Evolutionary conservation across 176 grass and related monocot genomes (phyloP).

Genomic region (Thalia dealbata): DNA sequence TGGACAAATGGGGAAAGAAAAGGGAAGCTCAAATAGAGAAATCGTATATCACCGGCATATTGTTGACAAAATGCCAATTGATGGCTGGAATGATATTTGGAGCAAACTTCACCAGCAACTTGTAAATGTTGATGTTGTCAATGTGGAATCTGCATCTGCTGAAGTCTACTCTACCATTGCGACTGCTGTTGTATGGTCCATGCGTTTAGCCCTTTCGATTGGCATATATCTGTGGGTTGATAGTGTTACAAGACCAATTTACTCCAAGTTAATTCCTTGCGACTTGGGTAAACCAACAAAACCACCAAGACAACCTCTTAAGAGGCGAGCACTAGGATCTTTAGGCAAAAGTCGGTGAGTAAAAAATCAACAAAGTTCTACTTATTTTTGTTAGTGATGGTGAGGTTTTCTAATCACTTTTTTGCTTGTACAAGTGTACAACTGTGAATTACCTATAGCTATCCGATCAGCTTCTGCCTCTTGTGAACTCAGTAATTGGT

Average conservation of each 20-base stretch:
- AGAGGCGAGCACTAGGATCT: slow-evolving; percentile 14
- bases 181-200: slow-evolving; percentile 26
- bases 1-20: slow-evolving; percentile 15
- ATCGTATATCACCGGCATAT: slow-evolving; percentile 28
- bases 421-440: background rate
- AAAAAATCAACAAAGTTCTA: background rate
- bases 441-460: background rate
- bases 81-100: slow-evolving; percentile 28
- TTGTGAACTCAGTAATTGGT: too few relatives aligned
- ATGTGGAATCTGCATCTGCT: slow-evolving; percentile 30
- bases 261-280: slow-evolving; percentile 29
- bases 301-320: slow-evolving; percentile 14
- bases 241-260: slow-evolving; percentile 25
- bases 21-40: slow-evolving; percentile 14
- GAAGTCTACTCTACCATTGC: slow-evolving; percentile 31
- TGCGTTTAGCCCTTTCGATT: slow-evolving; percentile 27
- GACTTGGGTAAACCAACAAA: slow-evolving; percentile 16
- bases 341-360: slow-evolving; percentile 26
- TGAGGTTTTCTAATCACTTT: background rate
- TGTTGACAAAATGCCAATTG: slow-evolving; percentile 28
- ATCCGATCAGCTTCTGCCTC: background rate
- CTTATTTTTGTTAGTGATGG: background rate
- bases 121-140: slow-evolving; percentile 29
- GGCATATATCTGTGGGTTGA: slow-evolving; percentile 21
- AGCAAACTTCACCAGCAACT: slow-evolving; percentile 27